Evolutionary conservation across 2,329 filamentous ascomycete species (phyloP).

Genomic region (Aspergillus alliaceus): DNA sequence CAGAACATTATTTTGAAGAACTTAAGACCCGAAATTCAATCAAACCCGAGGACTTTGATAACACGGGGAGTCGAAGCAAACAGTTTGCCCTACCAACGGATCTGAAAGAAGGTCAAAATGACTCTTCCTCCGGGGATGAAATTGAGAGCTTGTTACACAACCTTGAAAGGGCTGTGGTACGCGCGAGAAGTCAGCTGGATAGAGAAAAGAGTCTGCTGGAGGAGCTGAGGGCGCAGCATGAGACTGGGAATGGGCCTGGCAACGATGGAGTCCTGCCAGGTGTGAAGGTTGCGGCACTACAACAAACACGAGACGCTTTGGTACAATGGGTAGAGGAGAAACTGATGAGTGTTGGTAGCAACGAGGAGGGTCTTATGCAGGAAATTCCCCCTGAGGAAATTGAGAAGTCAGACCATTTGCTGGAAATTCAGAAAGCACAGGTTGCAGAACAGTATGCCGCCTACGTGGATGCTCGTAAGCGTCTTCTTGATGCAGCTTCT

Average conservation of each 20-base stretch:
- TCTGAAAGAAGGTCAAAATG: slow-evolving; percentile 17
- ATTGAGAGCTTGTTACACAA: slow-evolving; percentile 37
- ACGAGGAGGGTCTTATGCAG: slow-evolving; percentile 28
- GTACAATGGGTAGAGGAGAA: slow-evolving; percentile 54
- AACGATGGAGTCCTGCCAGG: slow-evolving; percentile 10
- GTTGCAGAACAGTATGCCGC: slow-evolving; percentile 37
- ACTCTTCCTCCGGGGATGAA: slow-evolving; percentile 14
- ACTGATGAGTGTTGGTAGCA: slow-evolving; percentile 37
- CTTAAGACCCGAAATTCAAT: slow-evolving; percentile 31
- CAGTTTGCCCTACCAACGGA: slow-evolving; percentile 17
- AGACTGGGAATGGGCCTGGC: slow-evolving; percentile 5
- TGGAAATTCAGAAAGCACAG: slow-evolving; percentile 33
- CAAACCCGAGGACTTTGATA: slow-evolving; percentile 22
- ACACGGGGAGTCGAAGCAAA: slow-evolving; percentile 12
- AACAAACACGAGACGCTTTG: slow-evolving; percentile 49
- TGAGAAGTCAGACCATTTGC: slow-evolving; percentile 26
- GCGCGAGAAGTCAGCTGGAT: slow-evolving; percentile 37
- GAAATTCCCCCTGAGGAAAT: slow-evolving; percentile 32
- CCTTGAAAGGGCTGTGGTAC: slow-evolving; percentile 40
- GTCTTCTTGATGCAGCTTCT: slow-evolving; percentile 36
- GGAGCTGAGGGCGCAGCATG: slow-evolving; percentile 28
- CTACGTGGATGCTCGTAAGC: slow-evolving; percentile 38
- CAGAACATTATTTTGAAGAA: slow-evolving; percentile 47
- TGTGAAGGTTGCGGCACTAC: slow-evolving; percentile 38
- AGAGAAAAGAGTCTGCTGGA: slow-evolving; percentile 36